Conservation (phyloP, 306 rosid genomes). For the Heteromeles arbutifolia region DNA sequence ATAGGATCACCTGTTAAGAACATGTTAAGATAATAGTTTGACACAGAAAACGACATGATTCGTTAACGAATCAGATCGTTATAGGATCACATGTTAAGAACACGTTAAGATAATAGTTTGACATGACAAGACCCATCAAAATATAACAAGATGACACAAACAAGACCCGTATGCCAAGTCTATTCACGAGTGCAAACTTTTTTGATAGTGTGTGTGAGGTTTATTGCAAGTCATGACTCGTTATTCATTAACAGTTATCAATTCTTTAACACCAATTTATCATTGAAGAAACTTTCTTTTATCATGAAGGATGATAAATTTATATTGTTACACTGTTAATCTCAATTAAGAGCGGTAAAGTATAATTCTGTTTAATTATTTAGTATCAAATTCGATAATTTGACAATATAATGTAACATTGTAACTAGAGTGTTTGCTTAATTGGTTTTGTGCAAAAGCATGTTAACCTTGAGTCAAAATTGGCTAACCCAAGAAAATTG, state of each 20-base stretch:
- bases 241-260: not conserved
- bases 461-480: not conserved
- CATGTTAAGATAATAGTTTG: too few species aligned
- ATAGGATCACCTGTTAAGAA: too few species aligned
- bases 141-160: too few species aligned
- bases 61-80: too few species aligned
- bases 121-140: too few species aligned
- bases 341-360: accelerated
- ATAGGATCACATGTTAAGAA: too few species aligned
- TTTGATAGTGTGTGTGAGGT: not conserved
- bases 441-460: not conserved
- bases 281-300: not conserved
- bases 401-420: not conserved
- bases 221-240: not conserved
- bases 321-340: not conserved
- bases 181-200: too few species aligned
- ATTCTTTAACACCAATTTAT: accelerated
- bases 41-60: too few species aligned
- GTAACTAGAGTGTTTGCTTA: not conserved
- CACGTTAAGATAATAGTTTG: too few species aligned
- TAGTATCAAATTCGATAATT: not conserved
- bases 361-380: not conserved
- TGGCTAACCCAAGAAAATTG: not conserved
- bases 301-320: not conserved
- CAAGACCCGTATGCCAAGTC: too few species aligned